Evolutionary conservation across 163 green algal genomes (phyloP).

Genomic region (Coccomyxa subellipsoidea): DNA sequence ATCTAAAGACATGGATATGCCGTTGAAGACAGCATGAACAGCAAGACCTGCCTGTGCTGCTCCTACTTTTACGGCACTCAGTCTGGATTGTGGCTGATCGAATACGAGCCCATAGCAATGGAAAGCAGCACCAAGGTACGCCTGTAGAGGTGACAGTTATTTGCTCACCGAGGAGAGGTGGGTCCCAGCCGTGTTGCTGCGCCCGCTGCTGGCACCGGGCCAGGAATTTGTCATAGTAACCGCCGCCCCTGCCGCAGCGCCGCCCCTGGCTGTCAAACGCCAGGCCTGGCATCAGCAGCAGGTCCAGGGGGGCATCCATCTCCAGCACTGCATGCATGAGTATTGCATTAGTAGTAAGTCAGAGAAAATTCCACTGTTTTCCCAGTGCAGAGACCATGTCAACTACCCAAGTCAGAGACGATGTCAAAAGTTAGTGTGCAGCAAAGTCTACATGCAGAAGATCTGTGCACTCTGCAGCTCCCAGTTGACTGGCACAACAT

Average conservation of each 20-base stretch:
- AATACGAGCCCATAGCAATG: too few species aligned
- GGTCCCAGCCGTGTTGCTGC: background rate
- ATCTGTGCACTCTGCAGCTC: background rate
- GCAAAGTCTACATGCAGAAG: background rate
- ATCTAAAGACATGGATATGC: too few species aligned
- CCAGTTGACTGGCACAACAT: background rate
- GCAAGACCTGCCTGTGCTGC: too few species aligned
- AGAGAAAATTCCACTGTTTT: background rate
- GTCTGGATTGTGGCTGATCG: too few species aligned
- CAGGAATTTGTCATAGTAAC: slow-evolving; percentile 32
- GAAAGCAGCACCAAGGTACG: too few species aligned
- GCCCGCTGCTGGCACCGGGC: background rate
- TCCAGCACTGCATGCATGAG: slow-evolving; percentile 28
- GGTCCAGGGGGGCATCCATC: slow-evolving; percentile 21
- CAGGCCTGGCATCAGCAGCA: slow-evolving; percentile 73
- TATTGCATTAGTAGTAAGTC: background rate
- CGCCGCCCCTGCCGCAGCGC: slow-evolving; percentile 71
- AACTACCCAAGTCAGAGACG: background rate
- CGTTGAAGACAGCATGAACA: too few species aligned
- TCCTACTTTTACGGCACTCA: too few species aligned
- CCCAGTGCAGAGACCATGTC: background rate
- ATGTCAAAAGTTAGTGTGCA: background rate
- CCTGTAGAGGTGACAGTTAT: background rate
- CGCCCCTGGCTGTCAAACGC: slow-evolving; percentile 63
- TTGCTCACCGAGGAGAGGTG: background rate